Base-by-base conservation (phyloP, 139 green algal species). In the Penium margaritaceum region DNA sequence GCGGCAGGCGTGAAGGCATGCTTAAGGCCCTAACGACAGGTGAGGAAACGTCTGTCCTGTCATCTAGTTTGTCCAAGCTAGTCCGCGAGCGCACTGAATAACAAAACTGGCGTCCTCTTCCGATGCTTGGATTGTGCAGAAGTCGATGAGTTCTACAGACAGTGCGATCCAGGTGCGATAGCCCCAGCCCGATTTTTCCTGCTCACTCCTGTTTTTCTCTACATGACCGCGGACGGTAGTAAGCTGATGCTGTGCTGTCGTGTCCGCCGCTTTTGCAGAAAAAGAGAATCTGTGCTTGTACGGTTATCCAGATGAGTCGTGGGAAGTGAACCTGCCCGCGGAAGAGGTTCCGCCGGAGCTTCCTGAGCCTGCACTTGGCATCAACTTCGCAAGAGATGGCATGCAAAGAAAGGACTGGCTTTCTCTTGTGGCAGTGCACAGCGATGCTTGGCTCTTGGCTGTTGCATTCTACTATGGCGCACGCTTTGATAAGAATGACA, bases 201-300 rank as follows among this genome's bases (percentile, higher is more conserved):
- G 30, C 15, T 64, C 9, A 39, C 55, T 24, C 9, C 37, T 71
- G 34, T 71, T 74, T 9, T 62, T 30, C 36, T n/a, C n/a, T n/a
- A n/a, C n/a, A n/a, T n/a, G n/a, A n/a, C n/a, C n/a, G n/a, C n/a
- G n/a, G n/a, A n/a, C n/a, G n/a, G n/a, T n/a, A n/a, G n/a, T n/a
- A n/a, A n/a, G n/a, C n/a, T n/a, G n/a, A n/a, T n/a, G n/a, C n/a
- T n/a, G n/a, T n/a, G n/a, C n/a, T n/a, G n/a, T n/a, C n/a, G n/a
- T n/a, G n/a, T 70, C n/a, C 66, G 5, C 24, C 5, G 6, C 37
- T 77, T 3, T 58, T 61, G 71, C 94, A 2, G 88, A 95, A 36
- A 85, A 84, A 35, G 94, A 98, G n/a, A 99, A 99, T 80, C 81
- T 98, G 27, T 99, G 91, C 75, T 81, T 99, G 15, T 98, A 97